phyloP scores from a whole-genome alignment of 768 basidiomycete genomes.

The Panaeolus papilionaceus region DNA sequence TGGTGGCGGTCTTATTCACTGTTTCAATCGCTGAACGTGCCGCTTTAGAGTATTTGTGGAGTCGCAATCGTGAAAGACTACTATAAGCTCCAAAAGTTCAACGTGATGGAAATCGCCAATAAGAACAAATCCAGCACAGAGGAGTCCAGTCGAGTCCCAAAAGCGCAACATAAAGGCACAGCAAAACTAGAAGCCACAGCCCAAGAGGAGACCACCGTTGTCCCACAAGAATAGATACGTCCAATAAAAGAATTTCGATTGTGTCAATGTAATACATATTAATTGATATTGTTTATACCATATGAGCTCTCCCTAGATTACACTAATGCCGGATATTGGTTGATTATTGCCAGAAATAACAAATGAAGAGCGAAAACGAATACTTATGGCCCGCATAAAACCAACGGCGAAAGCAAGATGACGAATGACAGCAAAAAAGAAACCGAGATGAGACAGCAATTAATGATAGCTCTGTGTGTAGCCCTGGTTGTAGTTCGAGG shows the following conservation, averaged over 20 bases:
- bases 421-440: neutral
- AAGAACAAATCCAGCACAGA: conserved; percentile 36
- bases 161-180: conserved; percentile 10
- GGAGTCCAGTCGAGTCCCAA: conserved; percentile 6
- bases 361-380: conserved; percentile 2
- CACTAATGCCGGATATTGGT: conserved; percentile 1
- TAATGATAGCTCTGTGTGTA: conserved; percentile 2
- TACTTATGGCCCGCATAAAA: conserved; percentile 7
- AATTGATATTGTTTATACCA: conserved; percentile 12
- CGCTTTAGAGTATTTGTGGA: conserved; percentile 73
- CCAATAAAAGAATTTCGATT: conserved; percentile 1
- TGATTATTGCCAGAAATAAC: conserved; percentile 9
- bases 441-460: neutral
- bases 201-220: neutral
- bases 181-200: neutral
- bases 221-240: neutral
- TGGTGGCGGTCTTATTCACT: conserved; percentile 18
- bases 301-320: conserved; percentile 3
- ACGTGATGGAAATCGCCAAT: conserved; percentile 76
- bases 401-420: conserved; percentile 2
- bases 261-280: conserved; percentile 11
- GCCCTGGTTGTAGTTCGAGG: neutral
- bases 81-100: conserved; percentile 76
- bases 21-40: neutral
- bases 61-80: conserved; percentile 78